These are phyloP conservation scores for Mesembryanthemum crystallinum DNA, from an alignment of 148 eudicot genomes.

Conservation along the genomic window DNA sequence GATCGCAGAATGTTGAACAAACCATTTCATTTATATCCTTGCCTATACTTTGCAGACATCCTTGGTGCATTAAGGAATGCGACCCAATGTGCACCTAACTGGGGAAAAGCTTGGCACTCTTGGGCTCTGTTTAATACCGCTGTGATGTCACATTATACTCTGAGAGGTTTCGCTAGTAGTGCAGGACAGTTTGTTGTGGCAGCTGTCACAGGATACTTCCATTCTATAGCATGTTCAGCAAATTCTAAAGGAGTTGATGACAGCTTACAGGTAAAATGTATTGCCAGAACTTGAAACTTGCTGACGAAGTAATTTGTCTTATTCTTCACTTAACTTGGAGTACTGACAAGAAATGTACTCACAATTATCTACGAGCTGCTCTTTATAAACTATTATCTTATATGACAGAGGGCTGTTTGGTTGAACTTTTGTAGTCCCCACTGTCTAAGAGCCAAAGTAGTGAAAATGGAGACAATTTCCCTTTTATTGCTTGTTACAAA, in stretches of 20 bases:
- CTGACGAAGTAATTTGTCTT: background rate
- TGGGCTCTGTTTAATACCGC: constrained; percentile 99
- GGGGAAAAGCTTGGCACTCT: constrained; percentile 96
- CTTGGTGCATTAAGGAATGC: constrained; percentile 66
- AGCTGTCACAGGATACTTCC: constrained; percentile 94
- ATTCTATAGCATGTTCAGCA: constrained; percentile 98
- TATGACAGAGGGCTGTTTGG: background rate
- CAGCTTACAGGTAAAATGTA: constrained; percentile 78
- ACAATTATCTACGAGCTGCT: background rate
- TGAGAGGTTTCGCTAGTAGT: constrained; percentile 53
- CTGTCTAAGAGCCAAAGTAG: too few species aligned
- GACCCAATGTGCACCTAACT: constrained; percentile 69
- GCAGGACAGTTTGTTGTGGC: constrained; percentile 84
- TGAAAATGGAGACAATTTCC: background rate
- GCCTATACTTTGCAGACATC: constrained; percentile 53
- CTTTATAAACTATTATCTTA: background rate
- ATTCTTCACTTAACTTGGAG: background rate
- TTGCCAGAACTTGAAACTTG: constrained; percentile 10
- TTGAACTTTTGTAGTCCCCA: background rate
- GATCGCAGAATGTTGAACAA: background rate
- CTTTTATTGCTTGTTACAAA: background rate
- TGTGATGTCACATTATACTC: constrained; percentile 90
- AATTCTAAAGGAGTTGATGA: constrained; percentile 93
- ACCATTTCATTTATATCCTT: constrained; percentile 9
- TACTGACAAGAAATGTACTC: background rate